These are phyloP conservation scores for Datisca glomerata DNA, from an alignment of 306 rosid genomes.

Conservation along the genomic window DNA sequence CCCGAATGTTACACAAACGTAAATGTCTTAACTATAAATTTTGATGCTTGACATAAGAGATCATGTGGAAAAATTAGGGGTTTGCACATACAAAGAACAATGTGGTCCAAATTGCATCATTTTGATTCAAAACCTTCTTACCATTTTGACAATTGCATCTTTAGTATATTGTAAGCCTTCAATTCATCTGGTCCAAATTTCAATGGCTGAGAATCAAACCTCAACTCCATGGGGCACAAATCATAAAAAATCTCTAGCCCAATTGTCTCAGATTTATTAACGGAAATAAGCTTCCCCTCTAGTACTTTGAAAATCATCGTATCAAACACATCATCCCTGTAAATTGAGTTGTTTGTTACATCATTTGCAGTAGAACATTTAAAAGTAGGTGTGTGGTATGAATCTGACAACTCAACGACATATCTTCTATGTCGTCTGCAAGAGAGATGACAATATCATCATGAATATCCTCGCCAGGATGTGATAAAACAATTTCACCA, in stretches of 20 bases:
- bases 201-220: constrained; percentile 26
- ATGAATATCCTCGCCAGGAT: constrained; percentile 10
- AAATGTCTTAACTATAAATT: no score
- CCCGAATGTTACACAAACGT: no score
- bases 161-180: constrained; percentile 33
- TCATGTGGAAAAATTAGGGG: no score
- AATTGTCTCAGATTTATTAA: constrained; percentile 18
- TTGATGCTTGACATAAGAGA: no score
- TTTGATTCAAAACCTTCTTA: constrained; percentile 24
- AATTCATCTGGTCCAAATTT: constrained; percentile 23
- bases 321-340: constrained; percentile 18
- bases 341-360: constrained; percentile 15
- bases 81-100: no score
- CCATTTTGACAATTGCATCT: constrained; percentile 50
- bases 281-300: constrained; percentile 15
- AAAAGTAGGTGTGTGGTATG: constrained; percentile 23
- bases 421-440: constrained; percentile 34
- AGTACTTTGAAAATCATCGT: constrained; percentile 30
- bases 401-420: constrained; percentile 19
- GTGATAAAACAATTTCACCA: constrained; percentile 19
- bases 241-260: constrained; percentile 38
- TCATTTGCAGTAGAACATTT: constrained; percentile 8
- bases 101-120: background rate
- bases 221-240: constrained; percentile 43
- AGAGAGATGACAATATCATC: constrained; percentile 33